phyloP scores from a whole-genome alignment of 345 rosid species.

The Arabis alpina region DNA sequence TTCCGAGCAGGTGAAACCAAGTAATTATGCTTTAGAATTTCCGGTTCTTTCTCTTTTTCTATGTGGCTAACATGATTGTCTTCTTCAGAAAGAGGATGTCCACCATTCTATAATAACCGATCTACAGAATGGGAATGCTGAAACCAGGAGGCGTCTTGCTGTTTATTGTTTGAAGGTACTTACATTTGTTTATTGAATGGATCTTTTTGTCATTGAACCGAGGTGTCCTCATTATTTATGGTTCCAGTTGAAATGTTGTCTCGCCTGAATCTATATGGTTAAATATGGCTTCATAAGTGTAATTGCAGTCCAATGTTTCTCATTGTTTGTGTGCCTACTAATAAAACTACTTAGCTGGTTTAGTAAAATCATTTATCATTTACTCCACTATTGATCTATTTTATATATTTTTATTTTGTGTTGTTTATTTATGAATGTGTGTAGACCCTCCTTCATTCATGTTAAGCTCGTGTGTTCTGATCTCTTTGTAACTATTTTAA shows the following conservation, averaged over 20 bases:
- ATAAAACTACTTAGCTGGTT: no score
- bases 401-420: neutral
- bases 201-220: slow-evolving; percentile 35
- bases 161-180: slow-evolving; percentile 95
- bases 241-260: slow-evolving; percentile 11
- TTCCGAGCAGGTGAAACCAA: slow-evolving; percentile 77
- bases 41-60: slow-evolving; percentile 10
- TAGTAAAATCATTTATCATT: no score
- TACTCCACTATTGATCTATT: neutral
- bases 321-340: slow-evolving; percentile 1
- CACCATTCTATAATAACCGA: slow-evolving; percentile 98
- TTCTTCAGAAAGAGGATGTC: slow-evolving; percentile 92
- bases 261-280: neutral
- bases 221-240: slow-evolving; percentile 36
- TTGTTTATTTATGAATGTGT: neutral
- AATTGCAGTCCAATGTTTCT: neutral
- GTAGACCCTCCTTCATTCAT: slow-evolving; percentile 26
- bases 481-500: slow-evolving; percentile 34
- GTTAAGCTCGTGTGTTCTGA: slow-evolving; percentile 45
- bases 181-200: slow-evolving; percentile 23
- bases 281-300: neutral
- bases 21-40: slow-evolving; percentile 7
- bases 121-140: slow-evolving; percentile 98
- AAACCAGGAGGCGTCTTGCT: slow-evolving; percentile 98
- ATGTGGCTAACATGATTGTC: slow-evolving; percentile 24